These are phyloP conservation scores for Colletotrichum sansevieriae DNA, from an alignment of 2,329 filamentous ascomycete species.

Conservation along the genomic window DNA sequence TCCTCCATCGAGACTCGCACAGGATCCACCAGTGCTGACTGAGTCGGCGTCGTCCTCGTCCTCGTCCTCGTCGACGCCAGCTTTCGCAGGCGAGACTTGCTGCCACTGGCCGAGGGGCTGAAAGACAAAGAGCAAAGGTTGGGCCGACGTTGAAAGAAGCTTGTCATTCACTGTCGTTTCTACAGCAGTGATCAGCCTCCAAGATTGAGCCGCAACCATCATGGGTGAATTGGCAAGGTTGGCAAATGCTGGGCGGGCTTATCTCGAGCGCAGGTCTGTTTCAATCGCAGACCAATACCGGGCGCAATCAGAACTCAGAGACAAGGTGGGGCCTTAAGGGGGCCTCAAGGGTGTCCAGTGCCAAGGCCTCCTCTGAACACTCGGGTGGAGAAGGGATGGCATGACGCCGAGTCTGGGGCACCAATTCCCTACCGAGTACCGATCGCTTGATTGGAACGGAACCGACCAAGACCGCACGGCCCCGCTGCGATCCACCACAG, in stretches of 20 bases:
- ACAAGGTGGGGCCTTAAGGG: not conserved
- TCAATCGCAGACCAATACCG: too few relatives aligned
- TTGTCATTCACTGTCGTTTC: not conserved
- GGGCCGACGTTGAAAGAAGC: slow-evolving; percentile 33
- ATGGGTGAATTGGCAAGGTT: slow-evolving; percentile 22
- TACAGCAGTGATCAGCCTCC: slow-evolving; percentile 8
- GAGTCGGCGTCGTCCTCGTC: slow-evolving; percentile 4
- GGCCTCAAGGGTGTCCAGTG: not conserved
- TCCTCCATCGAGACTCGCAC: not conserved
- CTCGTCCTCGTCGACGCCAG: not conserved
- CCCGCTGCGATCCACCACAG: not conserved
- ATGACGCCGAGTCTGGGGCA: slow-evolving; percentile 29
- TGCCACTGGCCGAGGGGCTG: not conserved
- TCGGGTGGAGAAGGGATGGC: slow-evolving; percentile 11
- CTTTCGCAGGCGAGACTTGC: not conserved
- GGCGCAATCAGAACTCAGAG: not conserved
- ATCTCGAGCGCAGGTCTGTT: not conserved
- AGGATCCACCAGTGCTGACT: not conserved
- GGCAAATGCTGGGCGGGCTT: slow-evolving; percentile 4
- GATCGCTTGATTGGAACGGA: slow-evolving; percentile 27
- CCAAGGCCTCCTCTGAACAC: not conserved
- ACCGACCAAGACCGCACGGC: slow-evolving; percentile 8
- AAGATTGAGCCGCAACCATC: slow-evolving; percentile 27
- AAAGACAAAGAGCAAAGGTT: not conserved
- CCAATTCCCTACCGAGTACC: not conserved